Evolutionary conservation across 257 asterid species (phyloP).

Genomic region (Gynochthodes officinalis): DNA sequence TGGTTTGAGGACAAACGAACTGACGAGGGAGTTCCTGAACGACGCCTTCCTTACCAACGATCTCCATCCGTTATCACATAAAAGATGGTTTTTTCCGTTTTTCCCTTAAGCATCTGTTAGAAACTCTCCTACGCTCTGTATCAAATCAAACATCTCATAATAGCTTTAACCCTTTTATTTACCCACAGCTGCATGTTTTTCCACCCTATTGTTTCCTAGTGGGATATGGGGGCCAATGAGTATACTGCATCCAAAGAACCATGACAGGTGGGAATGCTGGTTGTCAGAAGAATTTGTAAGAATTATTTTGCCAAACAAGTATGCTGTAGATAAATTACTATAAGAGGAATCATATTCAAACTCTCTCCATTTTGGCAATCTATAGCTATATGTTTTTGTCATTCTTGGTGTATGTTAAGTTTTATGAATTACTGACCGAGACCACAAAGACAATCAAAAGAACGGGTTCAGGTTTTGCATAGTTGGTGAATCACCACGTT

Average conservation of each 20-base stretch:
- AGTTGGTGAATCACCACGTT: too few relatives aligned
- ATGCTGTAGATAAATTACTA: neutral
- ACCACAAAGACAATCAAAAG: too few relatives aligned
- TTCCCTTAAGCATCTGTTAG: neutral
- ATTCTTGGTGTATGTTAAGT: too few relatives aligned
- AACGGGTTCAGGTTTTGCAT: too few relatives aligned
- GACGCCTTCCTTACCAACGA: slow-evolving; percentile 50
- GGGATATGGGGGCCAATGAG: neutral
- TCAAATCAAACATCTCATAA: neutral
- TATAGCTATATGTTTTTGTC: too few relatives aligned
- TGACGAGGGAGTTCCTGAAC: slow-evolving; percentile 75
- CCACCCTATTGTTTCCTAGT: neutral
- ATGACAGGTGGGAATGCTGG: neutral
- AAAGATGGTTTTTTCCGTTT: neutral
- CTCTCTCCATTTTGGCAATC: neutral
- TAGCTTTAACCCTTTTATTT: neutral
- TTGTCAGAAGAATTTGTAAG: neutral
- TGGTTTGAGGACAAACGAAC: slow-evolving; percentile 92
- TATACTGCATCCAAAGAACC: neutral
- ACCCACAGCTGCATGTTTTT: too few relatives aligned
- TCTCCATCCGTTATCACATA: slow-evolving; percentile 15
- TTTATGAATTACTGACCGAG: too few relatives aligned
- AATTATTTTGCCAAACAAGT: neutral
- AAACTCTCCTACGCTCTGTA: neutral
- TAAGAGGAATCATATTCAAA: neutral